These are phyloP conservation scores for Triadica sebifera DNA, from an alignment of 345 rosid genomes.

Conservation along the genomic window DNA sequence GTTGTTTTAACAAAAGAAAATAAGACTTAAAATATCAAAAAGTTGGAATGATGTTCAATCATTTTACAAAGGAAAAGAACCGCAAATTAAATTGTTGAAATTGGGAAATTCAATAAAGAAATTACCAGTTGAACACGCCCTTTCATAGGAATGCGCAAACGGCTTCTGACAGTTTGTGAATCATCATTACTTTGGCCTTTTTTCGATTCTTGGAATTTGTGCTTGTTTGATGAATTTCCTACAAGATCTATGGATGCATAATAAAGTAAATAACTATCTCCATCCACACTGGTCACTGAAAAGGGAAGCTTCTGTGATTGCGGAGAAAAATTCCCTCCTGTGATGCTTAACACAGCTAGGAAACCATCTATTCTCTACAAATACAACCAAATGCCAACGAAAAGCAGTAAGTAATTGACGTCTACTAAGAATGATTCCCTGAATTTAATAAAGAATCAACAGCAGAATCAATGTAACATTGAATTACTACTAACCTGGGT, in stretches of 20 bases:
- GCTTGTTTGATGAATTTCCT: slow-evolving; percentile 54
- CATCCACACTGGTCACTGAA: slow-evolving; percentile 85
- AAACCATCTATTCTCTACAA: slow-evolving; percentile 81
- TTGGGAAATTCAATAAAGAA: no score
- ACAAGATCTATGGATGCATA: slow-evolving; percentile 80
- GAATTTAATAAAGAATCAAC: not conserved
- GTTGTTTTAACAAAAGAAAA: not conserved
- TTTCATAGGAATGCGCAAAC: slow-evolving; percentile 79
- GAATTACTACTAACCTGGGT: slow-evolving; percentile 53
- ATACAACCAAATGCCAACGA: slow-evolving; percentile 21
- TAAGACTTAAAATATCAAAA: not conserved
- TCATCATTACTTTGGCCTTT: slow-evolving; percentile 53
- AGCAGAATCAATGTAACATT: slow-evolving; percentile 2
- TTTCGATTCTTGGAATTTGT: slow-evolving; percentile 53
- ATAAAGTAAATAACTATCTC: slow-evolving; percentile 72
- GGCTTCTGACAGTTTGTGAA: slow-evolving; percentile 58
- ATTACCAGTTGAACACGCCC: slow-evolving; percentile 91
- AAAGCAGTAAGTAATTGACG: slow-evolving; percentile 11
- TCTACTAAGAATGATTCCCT: not conserved
- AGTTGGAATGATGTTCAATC: not conserved
- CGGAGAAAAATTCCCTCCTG: slow-evolving; percentile 85
- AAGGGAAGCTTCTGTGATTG: slow-evolving; percentile 90
- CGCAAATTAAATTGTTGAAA: slow-evolving; percentile 14
- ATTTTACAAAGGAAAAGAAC: slow-evolving; percentile 3
- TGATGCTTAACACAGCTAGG: slow-evolving; percentile 88